Base-by-base conservation (phyloP, 495 filamentous ascomycete genomes). In the Xylaria telfairii region DNA sequence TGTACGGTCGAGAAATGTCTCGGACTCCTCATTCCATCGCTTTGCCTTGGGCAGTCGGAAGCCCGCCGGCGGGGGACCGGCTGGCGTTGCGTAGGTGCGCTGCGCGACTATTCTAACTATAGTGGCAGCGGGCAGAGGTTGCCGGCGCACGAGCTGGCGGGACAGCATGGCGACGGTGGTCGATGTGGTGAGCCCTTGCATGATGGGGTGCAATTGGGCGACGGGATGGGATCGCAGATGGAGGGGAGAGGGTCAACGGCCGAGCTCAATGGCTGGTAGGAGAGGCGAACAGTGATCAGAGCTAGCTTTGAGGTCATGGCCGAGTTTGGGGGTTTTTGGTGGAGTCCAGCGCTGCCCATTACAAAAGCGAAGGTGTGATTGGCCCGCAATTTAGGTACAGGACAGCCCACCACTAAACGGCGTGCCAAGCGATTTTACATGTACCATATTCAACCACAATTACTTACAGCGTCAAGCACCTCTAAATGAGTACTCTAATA, bases 1-100 rank as follows among this genome's bases (percentile, higher is more conserved):
- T n/a, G 92, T 90, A 82, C 91, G 92, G 80, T 96, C 92, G 53
- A 96, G 79, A 6, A 90, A 87, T 53, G 87, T 88, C 77, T 96
- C 92, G 47, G 87, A 81, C 67, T 88, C 83, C 72, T 93, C 83
- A 64, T 95, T 88, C 89, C 92, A 96, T 78, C 87, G 81, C 78
- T 87, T 87, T 46, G 87, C 88, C 56, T 83, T 83, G 65, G 89
- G 86, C 64, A 94, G 80, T 70, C 94, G 91, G 87, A 96, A 97
- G 72, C 88, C 88, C 73, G 90, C 81, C 37, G 91, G 90, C 74
- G 93, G 93, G 72, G 92, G 90, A 44, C 94, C 94, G 63, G 86
- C 82, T 65, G 93, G 92, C 10, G 90, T 93, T 70, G 93, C 94
- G 79, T 91, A 92, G 75, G 88, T 89, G 71, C 90, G 78, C 53